Base-by-base conservation (phyloP, 805 yeast species). In the Lipomyces spencermartinsiae region DNA sequence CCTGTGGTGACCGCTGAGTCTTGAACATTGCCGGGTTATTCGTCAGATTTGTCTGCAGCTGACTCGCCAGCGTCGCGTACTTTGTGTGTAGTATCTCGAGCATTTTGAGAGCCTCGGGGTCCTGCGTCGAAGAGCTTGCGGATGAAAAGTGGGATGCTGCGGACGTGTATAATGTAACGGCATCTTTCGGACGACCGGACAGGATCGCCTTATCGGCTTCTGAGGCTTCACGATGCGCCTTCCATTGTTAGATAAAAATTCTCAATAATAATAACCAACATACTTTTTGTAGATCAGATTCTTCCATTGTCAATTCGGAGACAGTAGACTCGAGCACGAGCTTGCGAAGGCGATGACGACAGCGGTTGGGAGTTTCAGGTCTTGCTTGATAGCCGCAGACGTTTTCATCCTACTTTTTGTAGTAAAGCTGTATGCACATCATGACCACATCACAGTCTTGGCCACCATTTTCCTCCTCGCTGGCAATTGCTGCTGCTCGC, bases 151-250 rank as follows among this genome's bases (percentile, higher is more conserved):
- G 53, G 12, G 63, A 39, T 7, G 75, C 63, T 12, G 75, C 74
- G 31, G 57, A 25, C 43, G 39, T 25, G 62, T 70, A 69, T 34
- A 70, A 65, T 19, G 54, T 25, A 46, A 73, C 64, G 22, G 75
- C 75, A 35, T 73, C 70, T 2, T 34, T 43, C 4, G 65, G 69
- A 4, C 71, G 69, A 12, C 72, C 72, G 8, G 68, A 57, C 25
- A 73, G 62, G 34, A 64, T 59, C 8, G 71, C 68, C 19, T 71
- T 61, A 51, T 73, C 74, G 4, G 74, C 75, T 51, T 68, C 62
- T 14, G 59, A 46, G 2, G 72, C 74, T 25, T 64, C 46, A 10
- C 39, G 29, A 57, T 73, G 75, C 1, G 74, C 75, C 71, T 73
- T 34, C 8, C 22, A 53, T 1, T 3, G 49, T 43, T 43, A 43